Percentiles rank a stretch among this genome's conserved stretches.
phyloP scores from a whole-genome alignment of 129 eudicot genomes.

The Arctium minus region DNA sequence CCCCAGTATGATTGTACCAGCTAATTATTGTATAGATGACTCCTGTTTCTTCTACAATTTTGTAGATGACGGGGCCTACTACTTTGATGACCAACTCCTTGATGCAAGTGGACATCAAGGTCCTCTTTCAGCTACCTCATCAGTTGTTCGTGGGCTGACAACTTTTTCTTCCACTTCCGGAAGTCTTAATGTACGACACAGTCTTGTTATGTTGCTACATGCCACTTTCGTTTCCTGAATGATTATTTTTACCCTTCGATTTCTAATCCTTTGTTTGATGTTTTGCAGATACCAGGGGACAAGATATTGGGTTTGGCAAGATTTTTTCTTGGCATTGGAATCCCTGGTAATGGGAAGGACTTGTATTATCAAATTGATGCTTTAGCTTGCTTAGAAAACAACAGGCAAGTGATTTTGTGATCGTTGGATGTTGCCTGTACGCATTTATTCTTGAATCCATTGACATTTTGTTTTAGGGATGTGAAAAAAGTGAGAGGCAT shows the following conservation, averaged over 20 bases:
- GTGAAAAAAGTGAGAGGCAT: background rate
- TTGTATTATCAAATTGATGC: slow-evolving; percentile 79
- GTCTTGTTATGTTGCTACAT: background rate
- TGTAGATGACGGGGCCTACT: slow-evolving; percentile 86
- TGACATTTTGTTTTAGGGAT: background rate
- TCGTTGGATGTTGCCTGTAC: background rate
- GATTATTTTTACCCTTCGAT: background rate
- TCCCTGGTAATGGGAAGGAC: slow-evolving; percentile 79
- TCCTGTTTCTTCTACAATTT: background rate
- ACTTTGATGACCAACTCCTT: slow-evolving; percentile 81
- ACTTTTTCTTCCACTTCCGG: slow-evolving; percentile 63
- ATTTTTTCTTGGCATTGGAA: slow-evolving; percentile 86
- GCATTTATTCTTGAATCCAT: background rate
- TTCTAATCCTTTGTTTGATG: slow-evolving; percentile 9
- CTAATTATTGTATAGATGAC: background rate
- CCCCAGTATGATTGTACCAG: background rate
- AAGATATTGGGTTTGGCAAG: slow-evolving; percentile 85
- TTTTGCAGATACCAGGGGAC: slow-evolving; percentile 75
- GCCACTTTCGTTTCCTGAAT: background rate
- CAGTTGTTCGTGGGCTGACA: slow-evolving; percentile 79
- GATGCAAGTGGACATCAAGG: slow-evolving; percentile 69
- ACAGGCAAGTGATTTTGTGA: slow-evolving; percentile 52
- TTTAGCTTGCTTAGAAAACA: slow-evolving; percentile 65
- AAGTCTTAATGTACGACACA: slow-evolving; percentile 50
- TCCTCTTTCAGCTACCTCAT: slow-evolving; percentile 76